phyloP scores from a whole-genome alignment of 2,329 filamentous ascomycete species.

The Fusarium verticillioides region DNA sequence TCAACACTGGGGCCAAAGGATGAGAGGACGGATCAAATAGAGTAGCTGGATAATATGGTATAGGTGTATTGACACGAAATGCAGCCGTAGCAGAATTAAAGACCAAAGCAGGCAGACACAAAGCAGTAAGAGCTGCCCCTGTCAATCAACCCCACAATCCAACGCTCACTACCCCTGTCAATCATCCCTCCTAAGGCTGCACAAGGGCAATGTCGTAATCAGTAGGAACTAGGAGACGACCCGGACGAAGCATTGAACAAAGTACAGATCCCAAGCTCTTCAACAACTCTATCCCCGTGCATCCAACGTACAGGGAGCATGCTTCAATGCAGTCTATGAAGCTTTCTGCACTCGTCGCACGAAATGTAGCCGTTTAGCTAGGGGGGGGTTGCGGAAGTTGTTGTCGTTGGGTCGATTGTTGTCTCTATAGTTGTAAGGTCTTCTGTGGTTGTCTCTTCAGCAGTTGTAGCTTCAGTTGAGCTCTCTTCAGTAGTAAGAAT shows the following conservation, averaged over 20 bases:
- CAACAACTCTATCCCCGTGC: not conserved
- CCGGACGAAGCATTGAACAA: not conserved
- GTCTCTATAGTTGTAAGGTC: not conserved
- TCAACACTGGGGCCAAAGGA: not conserved
- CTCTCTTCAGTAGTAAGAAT: not conserved
- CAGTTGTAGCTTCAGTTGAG: not conserved
- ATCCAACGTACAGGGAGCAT: not conserved
- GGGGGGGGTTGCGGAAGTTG: not conserved
- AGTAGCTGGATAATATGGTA: not conserved
- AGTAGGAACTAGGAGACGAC: too few species aligned
- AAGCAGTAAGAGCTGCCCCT: not conserved
- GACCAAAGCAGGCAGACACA: not conserved
- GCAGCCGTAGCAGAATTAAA: not conserved
- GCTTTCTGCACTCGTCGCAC: too few species aligned
- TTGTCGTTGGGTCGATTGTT: not conserved
- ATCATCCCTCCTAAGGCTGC: not conserved
- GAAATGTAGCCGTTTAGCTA: too few species aligned
- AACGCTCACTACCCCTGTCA: not conserved
- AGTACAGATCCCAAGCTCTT: too few species aligned
- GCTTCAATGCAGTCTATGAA: not conserved
- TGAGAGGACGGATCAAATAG: too few species aligned
- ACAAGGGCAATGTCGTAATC: not conserved
- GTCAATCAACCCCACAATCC: not conserved
- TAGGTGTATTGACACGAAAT: not conserved
- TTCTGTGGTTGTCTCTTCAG: not conserved